phyloP scores from a whole-genome alignment of 140 eudicot species.

The Anethum foeniculum region DNA sequence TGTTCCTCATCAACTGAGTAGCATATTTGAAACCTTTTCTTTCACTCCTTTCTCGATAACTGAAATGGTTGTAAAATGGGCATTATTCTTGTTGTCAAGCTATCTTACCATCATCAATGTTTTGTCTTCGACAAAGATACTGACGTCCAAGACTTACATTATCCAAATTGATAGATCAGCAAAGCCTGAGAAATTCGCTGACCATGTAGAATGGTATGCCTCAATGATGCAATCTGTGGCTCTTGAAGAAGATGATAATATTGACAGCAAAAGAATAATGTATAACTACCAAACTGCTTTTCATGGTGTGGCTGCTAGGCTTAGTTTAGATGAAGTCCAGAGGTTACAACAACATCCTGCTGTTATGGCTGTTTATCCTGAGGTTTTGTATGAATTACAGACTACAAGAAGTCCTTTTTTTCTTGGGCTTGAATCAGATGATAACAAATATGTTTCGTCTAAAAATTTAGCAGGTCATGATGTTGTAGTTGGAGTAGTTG shows the following conservation, averaged over 20 bases:
- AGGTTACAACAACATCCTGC: conserved; percentile 34
- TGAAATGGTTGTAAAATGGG: conserved; percentile 29
- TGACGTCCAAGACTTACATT: conserved; percentile 49
- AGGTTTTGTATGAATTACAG: conserved; percentile 59
- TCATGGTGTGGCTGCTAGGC: conserved; percentile 75
- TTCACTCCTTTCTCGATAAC: conserved; percentile 6
- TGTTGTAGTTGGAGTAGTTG: conserved; percentile 77
- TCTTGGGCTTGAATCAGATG: conserved; percentile 59
- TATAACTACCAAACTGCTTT: conserved; percentile 74
- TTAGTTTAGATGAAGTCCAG: conserved; percentile 50
- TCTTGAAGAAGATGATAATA: conserved; percentile 16
- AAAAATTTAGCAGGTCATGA: conserved; percentile 37
- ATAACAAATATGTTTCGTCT: conserved; percentile 28
- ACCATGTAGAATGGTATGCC: conserved; percentile 66
- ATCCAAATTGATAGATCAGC: conserved; percentile 58
- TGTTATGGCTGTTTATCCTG: conserved; percentile 61
- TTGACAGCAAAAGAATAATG: conserved; percentile 34
- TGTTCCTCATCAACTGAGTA: background rate
- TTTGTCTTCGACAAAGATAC: conserved; percentile 11
- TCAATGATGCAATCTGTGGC: conserved; percentile 47
- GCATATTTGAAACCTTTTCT: background rate
- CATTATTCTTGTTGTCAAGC: conserved; percentile 29
- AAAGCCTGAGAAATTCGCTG: conserved; percentile 41
- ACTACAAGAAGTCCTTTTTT: conserved; percentile 81
- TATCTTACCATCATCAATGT: conserved; percentile 22